Conservation (phyloP, 371 early-diverging fungal genomes). For the Quaeritorhiza haematococci region DNA sequence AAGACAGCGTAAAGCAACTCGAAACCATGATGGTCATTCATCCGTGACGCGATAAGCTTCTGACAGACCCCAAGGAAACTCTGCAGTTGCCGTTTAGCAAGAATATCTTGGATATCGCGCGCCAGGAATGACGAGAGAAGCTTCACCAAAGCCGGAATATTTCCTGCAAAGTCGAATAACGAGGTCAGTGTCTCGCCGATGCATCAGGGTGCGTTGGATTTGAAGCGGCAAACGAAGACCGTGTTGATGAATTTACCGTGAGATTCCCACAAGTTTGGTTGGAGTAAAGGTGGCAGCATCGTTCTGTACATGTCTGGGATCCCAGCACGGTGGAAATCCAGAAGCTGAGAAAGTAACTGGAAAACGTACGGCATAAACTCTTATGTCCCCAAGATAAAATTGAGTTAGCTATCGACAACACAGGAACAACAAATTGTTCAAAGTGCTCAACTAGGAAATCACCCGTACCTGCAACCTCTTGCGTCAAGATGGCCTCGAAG, state of each 20-base stretch:
- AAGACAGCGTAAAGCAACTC: conserved; percentile 70
- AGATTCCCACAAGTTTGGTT: conserved; percentile 83
- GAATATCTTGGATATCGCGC: conserved; percentile 58
- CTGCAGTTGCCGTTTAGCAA: conserved; percentile 61
- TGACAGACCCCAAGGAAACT: conserved; percentile 92
- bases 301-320: conserved; percentile 67
- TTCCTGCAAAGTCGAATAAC: conserved; percentile 43
- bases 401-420: not conserved
- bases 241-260: conserved; percentile 39
- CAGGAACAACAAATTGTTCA: not conserved
- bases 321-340: conserved; percentile 64
- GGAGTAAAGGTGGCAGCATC: conserved; percentile 72
- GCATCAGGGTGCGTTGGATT: no score
- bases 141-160: conserved; percentile 88
- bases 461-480: conserved; percentile 42
- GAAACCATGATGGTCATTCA: conserved; percentile 83
- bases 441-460: not conserved
- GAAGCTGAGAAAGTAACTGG: conserved; percentile 85
- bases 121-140: conserved; percentile 79
- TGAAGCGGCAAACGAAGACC: no score
- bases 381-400: conserved; percentile 3
- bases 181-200: not conserved
- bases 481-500: conserved; percentile 54
- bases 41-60: conserved; percentile 77
- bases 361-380: conserved; percentile 96